Percentiles rank a stretch among this genome's conserved stretches.
phyloP scores from a whole-genome alignment of 2,329 filamentous ascomycete genomes.

The Cordyceps fumosorosea region DNA sequence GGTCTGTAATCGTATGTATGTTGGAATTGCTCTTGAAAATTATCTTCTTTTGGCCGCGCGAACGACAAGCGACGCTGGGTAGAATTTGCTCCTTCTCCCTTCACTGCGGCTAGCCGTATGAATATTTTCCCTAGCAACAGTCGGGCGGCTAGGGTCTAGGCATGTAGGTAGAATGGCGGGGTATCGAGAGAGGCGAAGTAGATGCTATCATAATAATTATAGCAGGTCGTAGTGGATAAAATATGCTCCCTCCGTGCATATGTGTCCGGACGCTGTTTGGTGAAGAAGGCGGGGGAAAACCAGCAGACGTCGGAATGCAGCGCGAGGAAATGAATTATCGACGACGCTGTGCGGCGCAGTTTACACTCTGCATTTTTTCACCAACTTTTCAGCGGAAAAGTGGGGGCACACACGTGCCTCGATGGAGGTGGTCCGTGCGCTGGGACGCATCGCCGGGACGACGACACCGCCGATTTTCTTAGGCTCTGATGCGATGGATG shows the following conservation, averaged over 20 bases:
- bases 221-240: background rate
- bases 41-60: background rate
- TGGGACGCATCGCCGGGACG: background rate
- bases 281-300: background rate
- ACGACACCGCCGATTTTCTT: background rate
- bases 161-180: slow-evolving; percentile 5
- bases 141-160: slow-evolving; percentile 11
- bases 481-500: too few relatives aligned
- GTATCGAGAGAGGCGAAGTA: slow-evolving; percentile 4
- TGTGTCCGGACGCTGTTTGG: background rate
- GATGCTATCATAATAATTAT: slow-evolving; percentile 6
- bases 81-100: background rate
- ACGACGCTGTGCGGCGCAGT: background rate
- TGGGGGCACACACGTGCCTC: slow-evolving; percentile 26
- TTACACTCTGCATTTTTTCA: background rate
- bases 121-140: slow-evolving; percentile 9
- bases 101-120: background rate
- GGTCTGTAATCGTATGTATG: background rate
- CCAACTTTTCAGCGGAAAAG: slow-evolving; percentile 18
- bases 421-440: slow-evolving; percentile 7
- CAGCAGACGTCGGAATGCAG: background rate
- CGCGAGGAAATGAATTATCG: background rate
- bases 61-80: background rate
- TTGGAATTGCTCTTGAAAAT: background rate
- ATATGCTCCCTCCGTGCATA: background rate